A percentile compares a stretch with the other conserved stretches of the same genome.
Evolutionary conservation across 495 filamentous ascomycete genomes (phyloP).

Genomic region (Penicillium lividum): DNA sequence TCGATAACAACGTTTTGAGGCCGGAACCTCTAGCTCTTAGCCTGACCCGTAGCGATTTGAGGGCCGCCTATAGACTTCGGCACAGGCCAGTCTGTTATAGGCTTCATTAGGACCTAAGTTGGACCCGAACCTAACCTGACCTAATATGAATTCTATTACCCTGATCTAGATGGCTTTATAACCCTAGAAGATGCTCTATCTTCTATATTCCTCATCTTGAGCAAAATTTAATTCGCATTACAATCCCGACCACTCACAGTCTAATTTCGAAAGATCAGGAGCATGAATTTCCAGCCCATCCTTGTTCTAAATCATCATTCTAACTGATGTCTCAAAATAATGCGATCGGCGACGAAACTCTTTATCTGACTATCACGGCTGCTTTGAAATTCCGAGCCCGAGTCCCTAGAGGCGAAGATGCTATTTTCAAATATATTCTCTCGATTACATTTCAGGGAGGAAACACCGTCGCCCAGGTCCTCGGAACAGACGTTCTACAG

Average conservation of each 20-base stretch:
- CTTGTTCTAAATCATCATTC: neutral
- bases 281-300: neutral
- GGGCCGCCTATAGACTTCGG: too few relatives aligned
- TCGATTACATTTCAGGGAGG: neutral
- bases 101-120: too few relatives aligned
- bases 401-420: neutral
- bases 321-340: neutral
- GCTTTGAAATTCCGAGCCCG: neutral
- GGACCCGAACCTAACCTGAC: too few relatives aligned
- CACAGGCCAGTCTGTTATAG: too few relatives aligned
- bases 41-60: too few relatives aligned
- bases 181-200: slow-evolving; percentile 74
- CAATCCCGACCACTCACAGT: slow-evolving; percentile 68
- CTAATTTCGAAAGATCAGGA: slow-evolving; percentile 39
- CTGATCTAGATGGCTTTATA: slow-evolving; percentile 70
- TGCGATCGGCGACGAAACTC: neutral
- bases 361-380: neutral
- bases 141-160: too few relatives aligned
- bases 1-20: too few relatives aligned
- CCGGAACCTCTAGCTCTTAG: too few relatives aligned
- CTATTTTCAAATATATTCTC: neutral
- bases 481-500: neutral
- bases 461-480: neutral
- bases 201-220: slow-evolving; percentile 75
- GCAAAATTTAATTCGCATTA: slow-evolving; percentile 71